phyloP scores from a whole-genome alignment of 2,329 filamentous ascomycete genomes.

The Microcera coccophila region DNA sequence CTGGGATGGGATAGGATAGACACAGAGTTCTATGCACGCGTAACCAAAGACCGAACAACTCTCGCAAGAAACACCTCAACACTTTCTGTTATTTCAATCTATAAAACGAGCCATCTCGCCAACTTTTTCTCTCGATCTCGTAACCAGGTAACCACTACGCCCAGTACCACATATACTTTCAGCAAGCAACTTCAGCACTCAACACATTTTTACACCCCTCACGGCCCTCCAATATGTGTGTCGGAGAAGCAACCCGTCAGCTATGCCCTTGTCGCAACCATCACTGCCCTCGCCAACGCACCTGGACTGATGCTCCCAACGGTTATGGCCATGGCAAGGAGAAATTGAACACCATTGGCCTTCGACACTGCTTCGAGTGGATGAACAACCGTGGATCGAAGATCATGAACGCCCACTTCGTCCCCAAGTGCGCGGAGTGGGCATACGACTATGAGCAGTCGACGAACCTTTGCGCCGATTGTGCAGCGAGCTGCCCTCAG shows the following conservation, averaged over 20 bases:
- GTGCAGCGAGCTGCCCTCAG: neutral
- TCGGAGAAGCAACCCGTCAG: neutral
- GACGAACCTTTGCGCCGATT: neutral
- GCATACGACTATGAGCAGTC: neutral
- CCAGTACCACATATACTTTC: too few species aligned
- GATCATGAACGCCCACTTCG: neutral
- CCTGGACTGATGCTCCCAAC: neutral
- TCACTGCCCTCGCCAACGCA: neutral
- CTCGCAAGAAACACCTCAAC: too few species aligned
- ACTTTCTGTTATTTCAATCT: too few species aligned
- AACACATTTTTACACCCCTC: too few species aligned
- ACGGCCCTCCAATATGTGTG: neutral
- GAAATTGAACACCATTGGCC: neutral
- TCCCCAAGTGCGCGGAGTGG: neutral
- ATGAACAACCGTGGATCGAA: neutral
- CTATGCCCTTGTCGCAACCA: neutral
- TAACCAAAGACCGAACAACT: too few species aligned
- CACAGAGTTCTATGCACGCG: too few species aligned
- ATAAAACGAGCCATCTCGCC: too few species aligned
- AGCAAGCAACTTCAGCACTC: too few species aligned
- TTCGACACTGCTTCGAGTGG: neutral
- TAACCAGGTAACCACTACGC: too few species aligned
- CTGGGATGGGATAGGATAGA: too few species aligned
- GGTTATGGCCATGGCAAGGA: neutral
- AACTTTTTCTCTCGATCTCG: too few species aligned